A percentile compares a stretch with the other conserved stretches of the same genome.
phyloP scores from a whole-genome alignment of 257 asterid genomes.

The Solanum appendiculatum region DNA sequence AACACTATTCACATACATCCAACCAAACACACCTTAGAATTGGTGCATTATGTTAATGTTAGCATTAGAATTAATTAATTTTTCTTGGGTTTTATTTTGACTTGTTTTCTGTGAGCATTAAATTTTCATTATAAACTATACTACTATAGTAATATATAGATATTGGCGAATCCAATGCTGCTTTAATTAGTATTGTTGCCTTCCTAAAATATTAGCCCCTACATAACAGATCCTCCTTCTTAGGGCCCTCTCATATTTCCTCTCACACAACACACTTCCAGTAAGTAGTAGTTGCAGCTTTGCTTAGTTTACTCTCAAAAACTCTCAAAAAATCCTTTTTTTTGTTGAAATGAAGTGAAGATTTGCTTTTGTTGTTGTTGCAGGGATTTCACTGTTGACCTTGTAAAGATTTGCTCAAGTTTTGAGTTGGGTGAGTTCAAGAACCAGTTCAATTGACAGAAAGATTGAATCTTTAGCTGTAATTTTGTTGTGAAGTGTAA shows the following conservation, averaged over 20 bases:
- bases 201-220: background rate
- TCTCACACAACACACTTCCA: background rate
- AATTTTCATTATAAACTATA: background rate
- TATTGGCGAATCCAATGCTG: background rate
- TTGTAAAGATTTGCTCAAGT: background rate
- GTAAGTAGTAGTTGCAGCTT: background rate
- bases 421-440: background rate
- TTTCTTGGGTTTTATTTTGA: background rate
- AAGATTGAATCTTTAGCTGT: background rate
- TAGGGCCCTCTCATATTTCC: background rate
- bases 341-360: background rate
- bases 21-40: background rate
- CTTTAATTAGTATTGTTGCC: background rate
- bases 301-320: background rate
- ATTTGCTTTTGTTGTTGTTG: background rate
- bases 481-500: background rate
- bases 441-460: background rate
- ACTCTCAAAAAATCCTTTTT: background rate
- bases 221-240: background rate
- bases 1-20: background rate
- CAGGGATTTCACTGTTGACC: background rate
- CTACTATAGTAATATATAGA: background rate
- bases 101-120: background rate
- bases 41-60: background rate
- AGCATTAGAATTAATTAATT: background rate